Evolutionary conservation across 768 basidiomycete genomes (phyloP), one percentile per base, ranked within the genome.

Genomic region (Psilocybe cyanescens): DNA sequence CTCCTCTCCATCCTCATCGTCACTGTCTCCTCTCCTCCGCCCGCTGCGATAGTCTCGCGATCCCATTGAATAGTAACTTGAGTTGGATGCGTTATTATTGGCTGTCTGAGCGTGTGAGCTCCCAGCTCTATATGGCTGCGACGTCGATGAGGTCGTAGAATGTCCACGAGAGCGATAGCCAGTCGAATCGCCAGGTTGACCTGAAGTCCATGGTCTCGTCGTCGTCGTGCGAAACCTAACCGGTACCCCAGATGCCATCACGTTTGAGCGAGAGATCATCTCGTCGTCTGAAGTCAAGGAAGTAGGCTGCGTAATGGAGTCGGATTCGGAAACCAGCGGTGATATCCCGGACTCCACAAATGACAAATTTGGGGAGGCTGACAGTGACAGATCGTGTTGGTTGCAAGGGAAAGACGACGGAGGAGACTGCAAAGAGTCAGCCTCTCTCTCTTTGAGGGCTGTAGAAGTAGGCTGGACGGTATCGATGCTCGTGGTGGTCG

Each of bases 1-100:
- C 4, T 66, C 56, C 55, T 63, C 75, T 72, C 78, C 81, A 54
- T 76, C 80, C 30, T 78, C 79, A 44, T 76, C 76, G 4, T 74
- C 73, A 33, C 72, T 74, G 39, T 72, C 69, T 11, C 73, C 70
- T 24, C 57, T 61, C 47, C 63, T 64, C 30, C 67, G 61, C 7
- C 74, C 68, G 35, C 64, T 41, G 39, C 54, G 52, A 45, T 65
- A 64, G 30, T 64, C 67, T 64, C 65, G 71, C 69, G 65, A 62
- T 30, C 64, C 68, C 7, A 48, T 50, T 11, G 66, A 56, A 24
- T 47, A 47, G n/a, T 57, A 62, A n/a, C 31, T 44, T 12, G 55
- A 35, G 19, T 30, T 17, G 28, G 55, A 62, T 17, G 46, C 31
- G 19, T 17, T 57, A 46, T 29, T 48, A 41, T 55, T 60, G 31